These are phyloP conservation scores for Lanmaoa rubissima DNA, from an alignment of 768 basidiomycete species.

Conservation along the genomic window DNA sequence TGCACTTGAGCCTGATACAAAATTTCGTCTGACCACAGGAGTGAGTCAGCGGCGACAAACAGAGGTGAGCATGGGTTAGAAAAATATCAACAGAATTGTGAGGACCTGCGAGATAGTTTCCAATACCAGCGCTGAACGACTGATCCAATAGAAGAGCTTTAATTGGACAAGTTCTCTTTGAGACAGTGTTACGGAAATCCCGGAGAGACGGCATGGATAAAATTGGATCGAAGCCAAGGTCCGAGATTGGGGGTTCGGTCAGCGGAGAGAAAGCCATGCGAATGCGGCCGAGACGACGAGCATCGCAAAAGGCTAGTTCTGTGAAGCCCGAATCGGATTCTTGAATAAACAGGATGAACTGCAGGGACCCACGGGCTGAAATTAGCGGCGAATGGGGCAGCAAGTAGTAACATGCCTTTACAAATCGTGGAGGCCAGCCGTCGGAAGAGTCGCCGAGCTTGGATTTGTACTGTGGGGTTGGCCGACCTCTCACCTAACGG, in stretches of 20 bases:
- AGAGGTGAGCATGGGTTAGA: neutral
- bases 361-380: neutral
- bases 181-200: constrained; percentile 47
- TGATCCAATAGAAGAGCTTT: constrained; percentile 80
- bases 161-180: constrained; percentile 60
- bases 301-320: constrained; percentile 69
- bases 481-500: constrained; percentile 45
- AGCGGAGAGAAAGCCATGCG: constrained; percentile 58
- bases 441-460: constrained; percentile 39
- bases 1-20: constrained; percentile 73
- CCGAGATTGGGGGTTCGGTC: constrained; percentile 66
- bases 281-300: constrained; percentile 68
- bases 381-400: neutral
- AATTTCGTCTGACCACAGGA: constrained; percentile 52
- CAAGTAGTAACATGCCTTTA: constrained; percentile 44
- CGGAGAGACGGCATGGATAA: constrained; percentile 59
- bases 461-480: constrained; percentile 49
- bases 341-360: constrained; percentile 67
- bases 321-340: constrained; percentile 34
- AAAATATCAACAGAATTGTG: neutral
- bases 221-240: constrained; percentile 76
- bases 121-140: constrained; percentile 76
- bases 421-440: constrained; percentile 64
- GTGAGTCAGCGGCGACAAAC: neutral
- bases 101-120: constrained; percentile 79